A percentile compares a stretch with the other conserved stretches of the same genome.
Conservation (phyloP, 805 yeast species). For the Ogataea thermomethanolica region DNA sequence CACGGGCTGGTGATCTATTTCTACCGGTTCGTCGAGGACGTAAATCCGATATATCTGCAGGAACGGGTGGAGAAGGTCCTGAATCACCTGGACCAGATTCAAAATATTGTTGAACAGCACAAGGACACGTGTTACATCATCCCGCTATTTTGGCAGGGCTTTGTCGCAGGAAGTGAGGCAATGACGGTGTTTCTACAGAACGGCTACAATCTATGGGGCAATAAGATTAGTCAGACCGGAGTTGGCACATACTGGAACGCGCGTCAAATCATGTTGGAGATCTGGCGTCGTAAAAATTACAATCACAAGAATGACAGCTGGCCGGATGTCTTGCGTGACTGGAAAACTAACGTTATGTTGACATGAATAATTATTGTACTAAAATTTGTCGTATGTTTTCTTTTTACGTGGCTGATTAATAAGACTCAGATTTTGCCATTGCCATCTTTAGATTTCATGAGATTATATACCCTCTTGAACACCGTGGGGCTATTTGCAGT, state of each 20-base stretch:
- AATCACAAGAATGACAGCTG: slow-evolving; percentile 62
- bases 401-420: slow-evolving; percentile 9
- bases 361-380: slow-evolving; percentile 29
- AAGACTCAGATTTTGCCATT: not conserved
- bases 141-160: slow-evolving; percentile 87
- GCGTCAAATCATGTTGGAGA: slow-evolving; percentile 78
- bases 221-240: slow-evolving; percentile 54
- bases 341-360: slow-evolving; percentile 84
- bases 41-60: slow-evolving; percentile 56
- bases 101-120: slow-evolving; percentile 45
- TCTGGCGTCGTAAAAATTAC: slow-evolving; percentile 70
- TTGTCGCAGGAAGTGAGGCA: slow-evolving; percentile 82
- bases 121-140: slow-evolving; percentile 55
- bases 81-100: slow-evolving; percentile 60
- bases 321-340: slow-evolving; percentile 75
- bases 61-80: slow-evolving; percentile 58
- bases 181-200: slow-evolving; percentile 53
- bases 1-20: slow-evolving; percentile 69
- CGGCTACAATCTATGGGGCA: slow-evolving; percentile 72
- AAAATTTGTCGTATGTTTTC: not conserved
- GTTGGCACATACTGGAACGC: slow-evolving; percentile 86
- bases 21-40: slow-evolving; percentile 57
- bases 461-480: slow-evolving; percentile 1
- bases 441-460: slow-evolving; percentile 4
- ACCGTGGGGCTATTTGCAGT: not conserved